Evolutionary conservation across 768 basidiomycete genomes (phyloP), one percentile per base, ranked within the genome.

Genomic region (Punctularia strigosozonata): DNA sequence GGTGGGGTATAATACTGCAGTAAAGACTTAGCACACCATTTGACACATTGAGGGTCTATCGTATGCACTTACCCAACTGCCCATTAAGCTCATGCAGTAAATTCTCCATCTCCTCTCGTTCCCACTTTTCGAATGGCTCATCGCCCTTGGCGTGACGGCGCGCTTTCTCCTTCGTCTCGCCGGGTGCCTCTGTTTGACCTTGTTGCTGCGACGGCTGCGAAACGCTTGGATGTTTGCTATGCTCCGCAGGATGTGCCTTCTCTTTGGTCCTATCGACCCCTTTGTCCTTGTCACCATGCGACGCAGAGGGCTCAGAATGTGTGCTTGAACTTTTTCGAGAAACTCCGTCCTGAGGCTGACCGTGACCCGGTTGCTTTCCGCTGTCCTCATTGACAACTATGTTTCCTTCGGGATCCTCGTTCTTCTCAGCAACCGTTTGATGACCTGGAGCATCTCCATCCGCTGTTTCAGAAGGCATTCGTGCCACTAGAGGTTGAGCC

Each of bases 101-200:
- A 37, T 68, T 69, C 57, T 95, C 92, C 90, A 97, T 95, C 55
- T 87, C 85, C 28, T 84, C 84, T 45, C 75, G 59, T 51, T 99
- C 92, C 65, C 77, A 76, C 44, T 77, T 77, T 36, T 83, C 79
- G 49, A 89, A 90, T 1, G 83, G 75, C 37, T 85, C 84, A 5
- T 71, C 55, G 7, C 75, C 68, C 44, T 65, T 65, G 1, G 65
- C 43, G 12, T 62, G 55, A 50, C 64, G 65, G 12, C 62, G 61
- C 20, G 65, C 58, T 43, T 68, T 65, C 30, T 67, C 62, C 21
- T 61, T 57, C 18, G 50, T 36, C 2, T 42, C 39, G 1, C 49
- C 42, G n/a, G n/a, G n/a, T n/a, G n/a, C n/a, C n/a, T n/a, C n/a
- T n/a, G n/a, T n/a, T n/a, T n/a, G n/a, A n/a, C n/a, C n/a, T n/a